A percentile compares a stretch with the other conserved stretches of the same genome.
phyloP scores from a whole-genome alignment of 331 rosid species.

The Arachis monticola region DNA sequence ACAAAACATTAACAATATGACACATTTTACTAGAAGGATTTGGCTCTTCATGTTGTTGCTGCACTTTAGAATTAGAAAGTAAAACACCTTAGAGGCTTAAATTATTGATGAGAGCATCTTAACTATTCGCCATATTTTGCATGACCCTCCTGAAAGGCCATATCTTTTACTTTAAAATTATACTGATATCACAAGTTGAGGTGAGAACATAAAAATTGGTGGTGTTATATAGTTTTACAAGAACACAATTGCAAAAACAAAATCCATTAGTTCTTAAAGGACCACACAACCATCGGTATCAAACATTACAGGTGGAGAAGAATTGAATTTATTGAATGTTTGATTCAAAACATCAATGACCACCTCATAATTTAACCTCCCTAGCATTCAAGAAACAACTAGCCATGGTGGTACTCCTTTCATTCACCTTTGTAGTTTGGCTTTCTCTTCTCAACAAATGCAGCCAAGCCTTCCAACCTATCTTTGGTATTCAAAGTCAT shows the following conservation, averaged over 20 bases:
- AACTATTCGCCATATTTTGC: too few species aligned
- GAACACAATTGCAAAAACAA: neutral
- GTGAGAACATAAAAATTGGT: neutral
- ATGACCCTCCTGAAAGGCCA: neutral
- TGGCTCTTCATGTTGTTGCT: too few species aligned
- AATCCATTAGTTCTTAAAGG: neutral
- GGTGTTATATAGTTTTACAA: neutral
- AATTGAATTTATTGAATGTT: neutral
- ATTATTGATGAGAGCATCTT: too few species aligned
- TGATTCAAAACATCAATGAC: neutral
- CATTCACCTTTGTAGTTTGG: constrained; percentile 73
- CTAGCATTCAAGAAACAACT: constrained; percentile 6
- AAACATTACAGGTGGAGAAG: neutral
- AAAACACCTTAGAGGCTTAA: too few species aligned
- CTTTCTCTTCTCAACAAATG: constrained; percentile 90
- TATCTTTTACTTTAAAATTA: neutral
- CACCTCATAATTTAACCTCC: neutral
- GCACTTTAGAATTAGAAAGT: too few species aligned
- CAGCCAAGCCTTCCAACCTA: constrained; percentile 84
- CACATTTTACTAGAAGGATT: too few species aligned
- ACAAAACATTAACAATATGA: too few species aligned
- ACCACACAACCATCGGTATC: neutral
- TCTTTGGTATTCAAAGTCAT: constrained; percentile 71
- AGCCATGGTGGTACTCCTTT: constrained; percentile 14
- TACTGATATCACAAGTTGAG: neutral